Evolutionary conservation across 805 yeast genomes (phyloP), one percentile per base, ranked within the genome.

Genomic region (Yamadazyma tumulicola): DNA sequence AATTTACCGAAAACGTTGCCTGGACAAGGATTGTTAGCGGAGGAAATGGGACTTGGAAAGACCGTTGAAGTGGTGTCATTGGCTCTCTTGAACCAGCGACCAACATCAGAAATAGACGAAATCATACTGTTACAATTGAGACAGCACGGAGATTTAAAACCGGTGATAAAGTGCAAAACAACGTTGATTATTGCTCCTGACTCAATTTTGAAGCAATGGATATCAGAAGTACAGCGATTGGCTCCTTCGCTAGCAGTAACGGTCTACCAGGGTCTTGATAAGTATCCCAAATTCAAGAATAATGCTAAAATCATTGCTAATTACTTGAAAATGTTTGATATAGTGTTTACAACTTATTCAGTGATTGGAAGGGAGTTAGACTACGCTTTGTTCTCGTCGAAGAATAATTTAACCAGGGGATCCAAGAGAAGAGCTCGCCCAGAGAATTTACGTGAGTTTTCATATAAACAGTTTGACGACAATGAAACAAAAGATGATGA

Each of bases 11-110:
- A 48, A 49, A 39, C 45, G 34, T 40, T 72, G 45, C 63, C 77
- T 2, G 79, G 74, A 0, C 67, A 71, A 32, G 96, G 94, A 0
- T 61, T 93, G 6, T 56, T 93, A 21, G 83, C 93, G 1, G 98
- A 91, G 50, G 98, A 93, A 57, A 93, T 93, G 98, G 98, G 98
- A 0, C 69, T 93, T 6, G 98, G 98, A 0, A 93, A 93, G 52
- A 91, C 98, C 0, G 79, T 93, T 4, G 98, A 93, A 54, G 67
- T 88, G 10, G 66, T 85, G 2, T 67, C 95, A 0, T 60, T 91
- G 25, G 59, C 83, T 0, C 51, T 78, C 2, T 50, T 79, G 32
- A 82, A 93, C 53, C 78, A 65, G 20, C 59, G 96, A 11, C 67
- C 71, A 0, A 14, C 38, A 3, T 38, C 14, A 10, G 63, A 67